Evolutionary conservation across 768 basidiomycete genomes (phyloP).

Genomic region (Kwoniella dejecticola): DNA sequence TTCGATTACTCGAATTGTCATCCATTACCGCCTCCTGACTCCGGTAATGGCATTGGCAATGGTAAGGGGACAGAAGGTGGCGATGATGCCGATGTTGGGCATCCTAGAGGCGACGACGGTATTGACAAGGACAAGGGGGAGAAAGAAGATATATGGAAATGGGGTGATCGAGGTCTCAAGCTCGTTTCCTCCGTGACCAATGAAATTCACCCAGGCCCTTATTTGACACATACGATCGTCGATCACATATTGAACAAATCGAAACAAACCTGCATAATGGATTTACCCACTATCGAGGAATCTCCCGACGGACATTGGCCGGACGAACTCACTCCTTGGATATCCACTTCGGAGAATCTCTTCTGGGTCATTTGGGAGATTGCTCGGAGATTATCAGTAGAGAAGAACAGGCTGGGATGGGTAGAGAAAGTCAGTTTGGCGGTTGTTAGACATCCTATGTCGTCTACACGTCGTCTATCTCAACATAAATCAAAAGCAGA

Average conservation of each 20-base stretch:
- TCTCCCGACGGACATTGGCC: conserved; percentile 1
- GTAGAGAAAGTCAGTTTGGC: conserved; percentile 5
- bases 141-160: neutral
- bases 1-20: neutral
- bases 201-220: neutral
- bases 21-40: neutral
- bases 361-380: conserved; percentile 27
- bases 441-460: conserved; percentile 4
- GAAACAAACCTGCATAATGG: conserved; percentile 11
- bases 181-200: neutral
- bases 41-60: neutral
- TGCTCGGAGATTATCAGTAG: conserved; percentile 10
- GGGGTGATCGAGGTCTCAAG: no score
- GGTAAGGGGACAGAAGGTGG: neutral
- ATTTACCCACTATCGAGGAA: conserved; percentile 14
- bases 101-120: no score
- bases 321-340: conserved; percentile 25
- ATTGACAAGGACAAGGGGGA: neutral
- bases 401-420: neutral
- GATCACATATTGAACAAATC: conserved; percentile 18
- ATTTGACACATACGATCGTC: conserved; percentile 20
- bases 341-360: conserved; percentile 4
- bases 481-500: neutral
- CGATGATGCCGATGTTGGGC: no score
- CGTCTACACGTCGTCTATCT: neutral